A percentile compares a stretch with the other conserved stretches of the same genome.
phyloP scores from a whole-genome alignment of 306 rosid species.

The Cicer chorassanicum region DNA sequence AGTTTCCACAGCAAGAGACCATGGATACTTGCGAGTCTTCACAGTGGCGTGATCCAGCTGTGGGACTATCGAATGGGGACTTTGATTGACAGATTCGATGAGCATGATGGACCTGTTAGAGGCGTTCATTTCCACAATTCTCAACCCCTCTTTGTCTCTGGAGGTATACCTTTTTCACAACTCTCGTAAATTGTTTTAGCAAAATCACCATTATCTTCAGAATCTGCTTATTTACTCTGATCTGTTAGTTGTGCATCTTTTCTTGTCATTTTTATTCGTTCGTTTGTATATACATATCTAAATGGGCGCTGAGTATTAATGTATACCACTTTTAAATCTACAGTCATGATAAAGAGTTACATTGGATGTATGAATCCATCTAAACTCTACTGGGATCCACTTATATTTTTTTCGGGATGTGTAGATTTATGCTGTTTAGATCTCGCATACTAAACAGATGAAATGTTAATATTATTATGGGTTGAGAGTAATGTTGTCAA shows the following conservation, averaged over 20 bases:
- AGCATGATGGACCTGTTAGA: constrained; percentile 98
- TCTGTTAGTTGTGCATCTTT: constrained; percentile 30
- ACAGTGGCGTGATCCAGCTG: constrained; percentile 99
- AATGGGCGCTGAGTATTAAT: not conserved
- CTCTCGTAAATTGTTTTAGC: not conserved
- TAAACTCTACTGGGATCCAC: constrained; percentile 22
- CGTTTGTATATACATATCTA: constrained; percentile 12
- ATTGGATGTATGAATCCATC: not conserved
- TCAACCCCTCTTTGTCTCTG: constrained; percentile 95
- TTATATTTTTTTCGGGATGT: not conserved
- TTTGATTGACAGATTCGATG: constrained; percentile 88
- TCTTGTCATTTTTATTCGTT: constrained; percentile 13
- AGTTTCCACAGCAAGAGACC: constrained; percentile 97
- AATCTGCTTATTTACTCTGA: constrained; percentile 30
- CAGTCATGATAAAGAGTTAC: constrained; percentile 8
- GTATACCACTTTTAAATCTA: constrained; percentile 3
- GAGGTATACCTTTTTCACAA: constrained; percentile 62
- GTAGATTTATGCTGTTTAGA: constrained; percentile 24
- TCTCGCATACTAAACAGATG: constrained; percentile 13
- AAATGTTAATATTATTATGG: not conserved
- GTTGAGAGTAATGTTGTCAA: not conserved
- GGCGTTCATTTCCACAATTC: constrained; percentile 97
- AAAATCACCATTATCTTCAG: not conserved
- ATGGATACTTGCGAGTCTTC: constrained; percentile 98
- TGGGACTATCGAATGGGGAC: constrained; percentile 99